These are phyloP conservation scores for Violaceomyces palustris DNA, from an alignment of 1,284 basidiomycete genomes.

Conservation along the genomic window DNA sequence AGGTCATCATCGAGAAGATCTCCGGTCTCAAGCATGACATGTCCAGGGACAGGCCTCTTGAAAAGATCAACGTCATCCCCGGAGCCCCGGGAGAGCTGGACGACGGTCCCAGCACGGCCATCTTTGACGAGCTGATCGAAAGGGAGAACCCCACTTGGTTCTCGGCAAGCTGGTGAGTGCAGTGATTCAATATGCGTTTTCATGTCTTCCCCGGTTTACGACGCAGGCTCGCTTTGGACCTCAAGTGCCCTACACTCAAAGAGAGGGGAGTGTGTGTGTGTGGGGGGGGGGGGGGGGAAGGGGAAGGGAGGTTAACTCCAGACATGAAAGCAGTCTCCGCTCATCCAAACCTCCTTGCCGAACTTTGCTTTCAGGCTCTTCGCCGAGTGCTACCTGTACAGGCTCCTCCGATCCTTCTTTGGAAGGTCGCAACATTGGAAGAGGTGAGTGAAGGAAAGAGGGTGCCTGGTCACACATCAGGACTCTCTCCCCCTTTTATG, in stretches of 20 bases:
- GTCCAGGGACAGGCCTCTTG: conserved; percentile 69
- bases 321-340: not conserved
- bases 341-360: not conserved
- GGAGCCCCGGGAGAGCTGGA: conserved; percentile 54
- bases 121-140: conserved; percentile 34
- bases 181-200: not conserved
- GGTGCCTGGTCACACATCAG: too few species aligned
- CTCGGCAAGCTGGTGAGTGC: conserved; percentile 66
- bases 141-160: conserved; percentile 71
- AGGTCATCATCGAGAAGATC: conserved; percentile 70
- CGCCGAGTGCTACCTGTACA: conserved; percentile 80
- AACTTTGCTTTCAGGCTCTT: conserved; percentile 64
- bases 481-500: too few species aligned
- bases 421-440: conserved; percentile 68
- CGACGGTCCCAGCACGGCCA: conserved; percentile 60
- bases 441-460: too few species aligned
- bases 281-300: too few species aligned
- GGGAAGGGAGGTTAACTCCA: too few species aligned
- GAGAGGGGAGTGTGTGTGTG: too few species aligned
- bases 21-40: conserved; percentile 84
- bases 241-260: too few species aligned
- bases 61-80: conserved; percentile 53
- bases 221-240: too few species aligned
- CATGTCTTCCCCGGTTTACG: too few species aligned
- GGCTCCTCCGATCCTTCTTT: conserved; percentile 73